A percentile compares a stretch with the other conserved stretches of the same genome.
These are phyloP conservation scores for Wickerhamiella occidentalis DNA, from an alignment of 805 yeast species.

Conservation along the genomic window DNA sequence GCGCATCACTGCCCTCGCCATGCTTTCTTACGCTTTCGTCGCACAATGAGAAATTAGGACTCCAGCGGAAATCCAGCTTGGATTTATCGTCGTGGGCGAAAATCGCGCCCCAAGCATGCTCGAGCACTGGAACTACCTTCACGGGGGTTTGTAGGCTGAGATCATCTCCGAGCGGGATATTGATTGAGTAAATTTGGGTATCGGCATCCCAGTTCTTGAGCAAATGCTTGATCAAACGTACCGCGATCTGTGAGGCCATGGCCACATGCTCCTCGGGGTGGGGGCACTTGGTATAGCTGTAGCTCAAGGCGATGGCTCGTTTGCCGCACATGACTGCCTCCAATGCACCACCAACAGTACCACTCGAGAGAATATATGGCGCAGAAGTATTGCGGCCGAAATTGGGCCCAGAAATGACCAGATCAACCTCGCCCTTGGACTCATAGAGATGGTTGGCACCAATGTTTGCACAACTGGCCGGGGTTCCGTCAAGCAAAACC, in stretches of 20 bases:
- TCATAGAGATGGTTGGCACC: conserved; percentile 61
- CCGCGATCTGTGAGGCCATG: conserved; percentile 57
- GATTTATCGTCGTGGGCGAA: conserved; percentile 28
- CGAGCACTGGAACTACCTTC: conserved; percentile 63
- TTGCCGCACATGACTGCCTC: conserved; percentile 64
- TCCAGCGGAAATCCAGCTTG: conserved; percentile 50
- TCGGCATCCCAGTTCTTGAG: conserved; percentile 43
- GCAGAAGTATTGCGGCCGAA: conserved; percentile 89
- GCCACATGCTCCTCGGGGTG: conserved; percentile 40
- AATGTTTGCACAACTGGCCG: conserved; percentile 89
- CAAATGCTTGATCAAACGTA: conserved; percentile 50
- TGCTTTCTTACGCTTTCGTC: conserved; percentile 40
- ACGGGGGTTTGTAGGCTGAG: conserved; percentile 51
- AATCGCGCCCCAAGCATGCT: conserved; percentile 67
- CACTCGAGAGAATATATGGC: conserved; percentile 77
- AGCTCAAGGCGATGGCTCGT: conserved; percentile 69
- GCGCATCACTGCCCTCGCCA: conserved; percentile 49
- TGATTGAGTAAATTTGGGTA: conserved; percentile 69
- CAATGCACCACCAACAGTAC: conserved; percentile 95
- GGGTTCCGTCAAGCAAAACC: conserved; percentile 83
- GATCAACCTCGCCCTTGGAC: conserved; percentile 49
- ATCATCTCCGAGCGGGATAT: conserved; percentile 58
- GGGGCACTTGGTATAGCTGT: conserved; percentile 51
- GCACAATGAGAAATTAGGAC: conserved; percentile 64
- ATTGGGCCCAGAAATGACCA: conserved; percentile 90